Percentiles rank a stretch among this genome's conserved stretches.
phyloP scores from a whole-genome alignment of 2,329 filamentous ascomycete species.

The Sphaerulina populicola region DNA sequence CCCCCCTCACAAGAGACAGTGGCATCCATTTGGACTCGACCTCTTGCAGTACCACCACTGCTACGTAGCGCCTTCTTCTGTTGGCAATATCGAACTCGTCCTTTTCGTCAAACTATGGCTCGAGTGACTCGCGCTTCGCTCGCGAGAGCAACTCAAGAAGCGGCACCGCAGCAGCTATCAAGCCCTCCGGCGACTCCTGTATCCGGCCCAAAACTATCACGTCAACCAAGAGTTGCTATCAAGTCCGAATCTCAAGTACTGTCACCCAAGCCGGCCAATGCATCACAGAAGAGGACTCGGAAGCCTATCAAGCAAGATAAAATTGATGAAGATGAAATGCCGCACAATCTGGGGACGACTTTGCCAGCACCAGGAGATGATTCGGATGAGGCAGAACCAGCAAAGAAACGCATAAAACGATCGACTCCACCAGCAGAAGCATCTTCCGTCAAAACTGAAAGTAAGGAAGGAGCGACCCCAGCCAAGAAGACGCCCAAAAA shows the following conservation, averaged over 20 bases:
- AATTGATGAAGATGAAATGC: constrained; percentile 42
- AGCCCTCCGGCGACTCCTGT: constrained; percentile 38
- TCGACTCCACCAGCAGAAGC: constrained; percentile 11
- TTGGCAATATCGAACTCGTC: background rate
- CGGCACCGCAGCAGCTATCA: constrained; percentile 35
- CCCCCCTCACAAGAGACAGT: no score
- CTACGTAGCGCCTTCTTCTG: background rate
- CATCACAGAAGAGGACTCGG: constrained; percentile 34
- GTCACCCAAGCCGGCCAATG: constrained; percentile 14
- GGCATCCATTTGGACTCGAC: no score
- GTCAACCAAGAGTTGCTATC: constrained; percentile 17
- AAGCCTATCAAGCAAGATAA: constrained; percentile 33
- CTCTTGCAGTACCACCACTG: background rate
- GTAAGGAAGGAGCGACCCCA: constrained; percentile 11
- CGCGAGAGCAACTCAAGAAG: constrained; percentile 12
- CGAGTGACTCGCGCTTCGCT: constrained; percentile 23
- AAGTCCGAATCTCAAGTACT: constrained; percentile 8
- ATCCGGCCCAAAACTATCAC: constrained; percentile 22
- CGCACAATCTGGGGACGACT: constrained; percentile 48
- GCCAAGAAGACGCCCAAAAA: constrained; percentile 36
- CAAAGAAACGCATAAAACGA: constrained; percentile 25
- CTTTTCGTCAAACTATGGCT: constrained; percentile 17
- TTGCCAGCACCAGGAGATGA: constrained; percentile 27
- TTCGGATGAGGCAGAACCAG: constrained; percentile 18
- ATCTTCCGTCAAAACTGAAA: constrained; percentile 7